phyloP scores from a whole-genome alignment of 768 basidiomycete genomes.

The Lentinula sp. region DNA sequence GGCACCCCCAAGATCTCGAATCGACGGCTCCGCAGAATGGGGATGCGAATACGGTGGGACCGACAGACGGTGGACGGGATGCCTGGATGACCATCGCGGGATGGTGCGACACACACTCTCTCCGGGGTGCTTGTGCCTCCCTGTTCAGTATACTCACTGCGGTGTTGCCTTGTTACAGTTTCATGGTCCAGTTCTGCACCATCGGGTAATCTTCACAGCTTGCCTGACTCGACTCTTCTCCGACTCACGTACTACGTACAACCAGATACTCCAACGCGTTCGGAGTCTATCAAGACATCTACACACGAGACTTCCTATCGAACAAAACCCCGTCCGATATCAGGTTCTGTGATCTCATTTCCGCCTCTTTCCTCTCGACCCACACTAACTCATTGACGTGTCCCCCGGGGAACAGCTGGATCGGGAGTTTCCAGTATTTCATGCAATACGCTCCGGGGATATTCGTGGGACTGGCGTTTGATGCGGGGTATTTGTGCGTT shows the following conservation, averaged over 20 bases:
- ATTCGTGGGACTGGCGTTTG: conserved; percentile 25
- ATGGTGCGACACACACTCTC: background rate
- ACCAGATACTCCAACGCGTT: conserved; percentile 21
- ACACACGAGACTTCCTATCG: background rate
- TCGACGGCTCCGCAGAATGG: background rate
- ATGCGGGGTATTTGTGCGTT: conserved; percentile 27
- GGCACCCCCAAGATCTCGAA: background rate
- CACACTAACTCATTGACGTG: background rate
- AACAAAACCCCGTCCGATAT: conserved; percentile 3
- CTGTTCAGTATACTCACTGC: background rate
- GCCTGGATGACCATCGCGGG: background rate
- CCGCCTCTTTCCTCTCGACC: conserved; percentile 9
- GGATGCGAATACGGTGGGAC: background rate
- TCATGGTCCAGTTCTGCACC: conserved; percentile 5
- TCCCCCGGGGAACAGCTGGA: conserved; percentile 22
- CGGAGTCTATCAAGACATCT: conserved; percentile 25
- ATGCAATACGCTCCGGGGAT: conserved; percentile 21
- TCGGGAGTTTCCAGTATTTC: conserved; percentile 28
- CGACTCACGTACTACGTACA: background rate
- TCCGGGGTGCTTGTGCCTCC: background rate
- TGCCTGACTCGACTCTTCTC: background rate
- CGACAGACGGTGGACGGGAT: background rate
- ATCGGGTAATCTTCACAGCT: background rate
- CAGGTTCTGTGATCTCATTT: conserved; percentile 2
- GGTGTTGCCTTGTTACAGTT: background rate